These are phyloP conservation scores for Amphichorda felina DNA, from an alignment of 2,329 filamentous ascomycete genomes.

Conservation along the genomic window DNA sequence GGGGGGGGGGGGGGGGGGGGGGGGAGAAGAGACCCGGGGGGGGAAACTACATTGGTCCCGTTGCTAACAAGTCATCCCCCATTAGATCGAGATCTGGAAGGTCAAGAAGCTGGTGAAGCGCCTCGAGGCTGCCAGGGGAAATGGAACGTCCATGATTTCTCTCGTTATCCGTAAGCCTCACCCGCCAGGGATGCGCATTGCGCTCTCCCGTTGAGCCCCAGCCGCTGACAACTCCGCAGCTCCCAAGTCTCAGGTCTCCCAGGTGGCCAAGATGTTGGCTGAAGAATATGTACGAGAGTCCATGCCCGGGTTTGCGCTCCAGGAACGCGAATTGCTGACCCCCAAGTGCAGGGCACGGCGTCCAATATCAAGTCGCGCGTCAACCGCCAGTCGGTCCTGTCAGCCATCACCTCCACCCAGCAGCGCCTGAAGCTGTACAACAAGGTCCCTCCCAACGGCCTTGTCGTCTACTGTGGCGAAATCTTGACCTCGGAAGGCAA, in stretches of 20 bases:
- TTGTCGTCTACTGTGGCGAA: conserved; percentile 99
- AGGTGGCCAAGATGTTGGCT: conserved; percentile 98
- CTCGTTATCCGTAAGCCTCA: conserved; percentile 90
- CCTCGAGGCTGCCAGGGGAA: conserved; percentile 90
- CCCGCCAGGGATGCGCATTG: neutral
- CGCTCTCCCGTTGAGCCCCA: neutral
- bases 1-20: neutral
- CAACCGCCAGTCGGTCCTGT: conserved; percentile 95
- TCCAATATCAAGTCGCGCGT: conserved; percentile 99
- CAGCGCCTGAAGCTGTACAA: conserved; percentile 98
- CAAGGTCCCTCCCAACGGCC: conserved; percentile 93
- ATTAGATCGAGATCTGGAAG: conserved; percentile 82
- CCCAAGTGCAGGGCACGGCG: conserved; percentile 63
- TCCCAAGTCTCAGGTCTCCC: conserved; percentile 95
- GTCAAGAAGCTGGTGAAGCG: conserved; percentile 99
- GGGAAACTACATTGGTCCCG: neutral
- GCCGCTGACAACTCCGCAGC: conserved; percentile 37
- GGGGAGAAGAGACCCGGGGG: neutral
- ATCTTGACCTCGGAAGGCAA: conserved; percentile 98
- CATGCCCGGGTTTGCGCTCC: neutral
- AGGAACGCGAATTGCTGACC: neutral
- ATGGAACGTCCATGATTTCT: conserved; percentile 99
- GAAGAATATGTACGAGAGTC: conserved; percentile 81
- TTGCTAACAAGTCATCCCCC: too few relatives aligned
- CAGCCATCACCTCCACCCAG: conserved; percentile 97